These are phyloP conservation scores for Dendrocalamus sinicus DNA, from an alignment of 176 grass and related monocot species.

Conservation along the genomic window DNA sequence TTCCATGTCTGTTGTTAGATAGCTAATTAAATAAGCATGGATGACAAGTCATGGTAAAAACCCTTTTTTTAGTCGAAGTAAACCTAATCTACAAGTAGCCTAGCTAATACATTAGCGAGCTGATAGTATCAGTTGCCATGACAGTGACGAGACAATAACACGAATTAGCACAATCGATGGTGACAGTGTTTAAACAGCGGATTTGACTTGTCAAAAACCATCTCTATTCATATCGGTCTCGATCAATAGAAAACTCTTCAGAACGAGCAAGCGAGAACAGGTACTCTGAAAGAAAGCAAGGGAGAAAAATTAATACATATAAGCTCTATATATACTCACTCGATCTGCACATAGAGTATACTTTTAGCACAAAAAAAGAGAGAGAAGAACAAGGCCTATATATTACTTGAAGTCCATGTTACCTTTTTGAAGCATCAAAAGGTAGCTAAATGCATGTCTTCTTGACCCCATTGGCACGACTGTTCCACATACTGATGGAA, in stretches of 20 bases:
- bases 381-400: too few species aligned
- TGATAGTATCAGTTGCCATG: background rate
- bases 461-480: too few species aligned
- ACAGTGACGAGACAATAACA: constrained; percentile 1
- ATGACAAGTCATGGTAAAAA: background rate
- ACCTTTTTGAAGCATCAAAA: too few species aligned
- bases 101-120: background rate
- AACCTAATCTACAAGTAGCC: background rate
- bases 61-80: background rate
- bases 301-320: background rate
- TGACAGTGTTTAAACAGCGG: background rate
- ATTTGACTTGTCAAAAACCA: constrained; percentile 13
- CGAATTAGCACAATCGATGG: background rate
- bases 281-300: too few species aligned
- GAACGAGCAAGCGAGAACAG: background rate
- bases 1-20: background rate
- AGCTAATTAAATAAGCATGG: background rate
- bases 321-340: background rate
- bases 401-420: too few species aligned
- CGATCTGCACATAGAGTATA: too few species aligned
- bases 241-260: constrained; percentile 18
- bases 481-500: background rate
- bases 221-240: background rate
- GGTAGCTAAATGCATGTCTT: too few species aligned
- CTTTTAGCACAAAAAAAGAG: too few species aligned